A percentile compares a stretch with the other conserved stretches of the same genome.
phyloP scores from a whole-genome alignment of 2,329 filamentous ascomycete genomes.

The Pezicula neosporulosa region DNA sequence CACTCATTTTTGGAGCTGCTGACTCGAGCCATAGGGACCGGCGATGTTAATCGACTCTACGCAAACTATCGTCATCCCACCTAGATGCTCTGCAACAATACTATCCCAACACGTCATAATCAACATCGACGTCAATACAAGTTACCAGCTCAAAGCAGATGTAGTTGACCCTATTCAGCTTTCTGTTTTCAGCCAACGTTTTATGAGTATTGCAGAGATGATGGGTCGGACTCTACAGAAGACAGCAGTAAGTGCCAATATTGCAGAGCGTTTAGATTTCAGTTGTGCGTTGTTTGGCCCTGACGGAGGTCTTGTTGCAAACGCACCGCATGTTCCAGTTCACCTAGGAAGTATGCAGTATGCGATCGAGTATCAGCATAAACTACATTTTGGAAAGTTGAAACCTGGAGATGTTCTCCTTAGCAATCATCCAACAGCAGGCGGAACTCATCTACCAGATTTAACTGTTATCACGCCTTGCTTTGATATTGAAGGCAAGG shows the following conservation, averaged over 20 bases:
- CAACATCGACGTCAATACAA: neutral
- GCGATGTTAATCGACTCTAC: neutral
- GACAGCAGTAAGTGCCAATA: constrained; percentile 72
- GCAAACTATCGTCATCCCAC: neutral
- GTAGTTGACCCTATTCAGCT: constrained; percentile 71
- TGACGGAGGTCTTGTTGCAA: constrained; percentile 69
- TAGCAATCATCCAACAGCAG: constrained; percentile 68
- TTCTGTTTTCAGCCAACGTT: constrained; percentile 72
- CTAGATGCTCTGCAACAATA: neutral
- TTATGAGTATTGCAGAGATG: constrained; percentile 80
- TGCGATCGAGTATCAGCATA: constrained; percentile 64
- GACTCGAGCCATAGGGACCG: neutral
- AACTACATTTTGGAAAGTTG: constrained; percentile 73
- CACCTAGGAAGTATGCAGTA: constrained; percentile 69
- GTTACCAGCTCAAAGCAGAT: constrained; percentile 13
- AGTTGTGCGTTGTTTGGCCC: constrained; percentile 76
- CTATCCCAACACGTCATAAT: neutral
- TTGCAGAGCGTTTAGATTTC: constrained; percentile 77
- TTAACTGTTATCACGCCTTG: constrained; percentile 78
- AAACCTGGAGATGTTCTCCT: constrained; percentile 76
- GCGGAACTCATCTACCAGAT: constrained; percentile 76
- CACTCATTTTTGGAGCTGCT: neutral
- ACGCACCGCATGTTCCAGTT: constrained; percentile 71
- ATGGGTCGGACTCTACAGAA: constrained; percentile 78
- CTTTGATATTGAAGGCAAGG: constrained; percentile 56